These are phyloP conservation scores for Bruguiera gymnorhiza DNA, from an alignment of 345 rosid genomes.

Conservation along the genomic window DNA sequence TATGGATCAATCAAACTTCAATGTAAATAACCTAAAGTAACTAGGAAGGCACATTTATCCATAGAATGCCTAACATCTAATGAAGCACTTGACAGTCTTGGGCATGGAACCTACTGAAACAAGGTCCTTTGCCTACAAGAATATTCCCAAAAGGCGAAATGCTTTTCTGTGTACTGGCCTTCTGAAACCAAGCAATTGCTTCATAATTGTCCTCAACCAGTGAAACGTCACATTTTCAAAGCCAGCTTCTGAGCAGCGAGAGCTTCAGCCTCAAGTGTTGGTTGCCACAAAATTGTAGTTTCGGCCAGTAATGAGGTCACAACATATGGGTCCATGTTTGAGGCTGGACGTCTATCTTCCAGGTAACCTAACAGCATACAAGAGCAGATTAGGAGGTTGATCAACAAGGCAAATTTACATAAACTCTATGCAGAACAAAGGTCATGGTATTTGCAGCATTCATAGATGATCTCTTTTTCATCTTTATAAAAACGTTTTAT, in stretches of 20 bases:
- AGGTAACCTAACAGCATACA: slow-evolving; percentile 56
- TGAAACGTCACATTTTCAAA: slow-evolving; percentile 47
- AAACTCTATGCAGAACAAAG: too few species aligned
- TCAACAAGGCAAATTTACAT: slow-evolving; percentile 10
- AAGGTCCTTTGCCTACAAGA: slow-evolving; percentile 36
- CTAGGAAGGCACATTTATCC: slow-evolving; percentile 8
- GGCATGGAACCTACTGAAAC: slow-evolving; percentile 16
- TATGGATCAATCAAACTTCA: slow-evolving; percentile 6
- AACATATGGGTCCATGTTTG: slow-evolving; percentile 89
- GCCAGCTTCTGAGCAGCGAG: slow-evolving; percentile 82
- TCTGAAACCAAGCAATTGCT: slow-evolving; percentile 15
- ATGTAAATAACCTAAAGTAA: slow-evolving; percentile 1
- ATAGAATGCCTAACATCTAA: slow-evolving; percentile 16
- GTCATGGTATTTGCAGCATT: too few species aligned
- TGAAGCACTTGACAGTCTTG: slow-evolving; percentile 13
- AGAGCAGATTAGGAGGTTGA: slow-evolving; percentile 5
- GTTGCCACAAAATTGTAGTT: slow-evolving; percentile 75
- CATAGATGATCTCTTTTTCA: too few species aligned
- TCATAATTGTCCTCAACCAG: slow-evolving; percentile 15
- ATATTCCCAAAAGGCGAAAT: slow-evolving; percentile 9
- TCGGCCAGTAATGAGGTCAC: slow-evolving; percentile 74
- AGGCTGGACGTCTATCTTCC: slow-evolving; percentile 89
- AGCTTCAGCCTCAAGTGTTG: slow-evolving; percentile 77
- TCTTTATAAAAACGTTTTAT: too few species aligned
- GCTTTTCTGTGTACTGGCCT: slow-evolving; percentile 3